Evolutionary conservation across 176 grass and related monocot species (phyloP).

Genomic region (Olyra latifolia): DNA sequence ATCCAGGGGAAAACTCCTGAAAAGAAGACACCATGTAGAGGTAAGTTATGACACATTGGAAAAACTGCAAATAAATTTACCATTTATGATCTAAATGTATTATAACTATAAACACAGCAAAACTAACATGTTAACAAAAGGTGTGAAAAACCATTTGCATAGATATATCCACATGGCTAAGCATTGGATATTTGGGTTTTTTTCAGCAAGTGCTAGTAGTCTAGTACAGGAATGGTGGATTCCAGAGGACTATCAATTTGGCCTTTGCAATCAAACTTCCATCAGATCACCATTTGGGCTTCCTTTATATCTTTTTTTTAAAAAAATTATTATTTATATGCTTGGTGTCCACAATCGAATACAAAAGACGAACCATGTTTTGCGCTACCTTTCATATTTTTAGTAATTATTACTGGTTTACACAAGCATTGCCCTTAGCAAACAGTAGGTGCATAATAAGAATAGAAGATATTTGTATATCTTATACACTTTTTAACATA

Average conservation of each 20-base stretch:
- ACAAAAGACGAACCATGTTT: neutral
- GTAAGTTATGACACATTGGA: neutral
- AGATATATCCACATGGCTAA: neutral
- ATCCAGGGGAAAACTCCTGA: conserved; percentile 93
- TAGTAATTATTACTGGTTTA: conserved; percentile 22
- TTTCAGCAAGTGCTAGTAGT: neutral
- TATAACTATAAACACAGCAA: neutral
- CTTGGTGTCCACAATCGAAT: neutral
- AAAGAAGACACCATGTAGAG: conserved; percentile 25
- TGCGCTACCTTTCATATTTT: neutral
- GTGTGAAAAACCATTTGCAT: neutral
- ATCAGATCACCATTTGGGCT: neutral
- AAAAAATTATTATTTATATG: neutral
- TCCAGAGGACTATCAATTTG: neutral
- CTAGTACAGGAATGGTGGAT: conserved; percentile 15
- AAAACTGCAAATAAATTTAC: neutral
- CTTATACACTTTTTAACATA: conserved; percentile 2
- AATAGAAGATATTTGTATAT: neutral
- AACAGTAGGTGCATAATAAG: neutral
- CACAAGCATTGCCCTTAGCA: neutral
- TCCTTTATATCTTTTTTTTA: neutral
- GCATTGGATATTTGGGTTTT: neutral
- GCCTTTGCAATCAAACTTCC: neutral
- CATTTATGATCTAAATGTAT: conserved; percentile 19
- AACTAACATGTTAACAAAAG: neutral